Evolutionary conservation across 305 asterid species (phyloP), one percentile per base, ranked within the genome.

Genomic region (Fraxinus latifolia): DNA sequence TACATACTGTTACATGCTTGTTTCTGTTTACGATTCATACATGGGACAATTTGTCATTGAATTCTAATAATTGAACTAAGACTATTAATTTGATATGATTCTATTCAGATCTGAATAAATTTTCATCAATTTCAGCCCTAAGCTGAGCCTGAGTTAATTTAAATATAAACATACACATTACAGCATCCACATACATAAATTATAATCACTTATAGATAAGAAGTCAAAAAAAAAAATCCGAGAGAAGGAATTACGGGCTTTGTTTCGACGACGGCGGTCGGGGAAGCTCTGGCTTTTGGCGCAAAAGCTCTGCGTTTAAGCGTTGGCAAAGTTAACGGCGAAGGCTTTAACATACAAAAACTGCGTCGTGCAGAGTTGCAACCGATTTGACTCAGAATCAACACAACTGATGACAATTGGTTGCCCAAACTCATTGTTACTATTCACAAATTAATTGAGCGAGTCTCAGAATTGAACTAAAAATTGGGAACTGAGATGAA

Each of bases 181-280:
- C 34, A 67, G 34, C 36, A 67, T 25, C 72, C 72, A 23, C 72
- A 65, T 65, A 65, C 7, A 62, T 62, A 62, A 65, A 23, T 65
- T 65, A 65, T 23, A 65, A 60, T 60, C 14, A 60, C 31, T 6
- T 21, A 60, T 23, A 3, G 32, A 60, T 19, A 7, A 8, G 71
- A 23, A 44, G 17, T 14, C 0, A 0, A 12, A 44, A 39, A 8
- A 60, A 21, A 27, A 12, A 31, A 12, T 3, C 21, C 50, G 79
- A 77, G 82, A 68, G 55, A 32, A 78, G 55, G 80, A 37, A 37
- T 79, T 83, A 90, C 93, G 55, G 89, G 90, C 72, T 79, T 82
- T 58, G 93, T 85, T 82, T 85, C 88, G 15, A 81, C 84, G 14
- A 71, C 77, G 70, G 91, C 81, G 31, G 92, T 58, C 5, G 92